A percentile compares a stretch with the other conserved stretches of the same genome.
Conservation (phyloP, 495 filamentous ascomycete species). For the Aspergillus haitiensis region DNA sequence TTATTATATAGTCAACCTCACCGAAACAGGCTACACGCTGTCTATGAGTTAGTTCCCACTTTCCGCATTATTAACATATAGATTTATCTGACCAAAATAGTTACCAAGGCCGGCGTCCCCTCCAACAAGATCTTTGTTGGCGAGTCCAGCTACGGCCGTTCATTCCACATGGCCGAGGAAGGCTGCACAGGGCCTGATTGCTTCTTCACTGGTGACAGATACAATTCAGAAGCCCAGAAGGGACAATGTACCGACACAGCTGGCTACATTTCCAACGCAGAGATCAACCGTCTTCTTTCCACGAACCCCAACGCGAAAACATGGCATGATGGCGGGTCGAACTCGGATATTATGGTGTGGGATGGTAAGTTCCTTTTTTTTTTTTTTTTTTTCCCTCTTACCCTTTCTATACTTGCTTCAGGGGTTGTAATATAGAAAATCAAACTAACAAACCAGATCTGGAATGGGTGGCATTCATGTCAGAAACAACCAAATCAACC, state of each 20-base stretch:
- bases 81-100: too few relatives aligned
- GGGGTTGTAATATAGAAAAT: too few relatives aligned
- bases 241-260: conserved; percentile 21
- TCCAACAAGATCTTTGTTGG: conserved; percentile 26
- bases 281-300: conserved; percentile 8
- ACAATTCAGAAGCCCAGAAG: not conserved
- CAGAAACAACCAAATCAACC: conserved; percentile 22
- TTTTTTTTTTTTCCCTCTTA: too few relatives aligned
- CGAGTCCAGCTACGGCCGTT: conserved; percentile 30
- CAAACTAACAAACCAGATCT: conserved; percentile 11
- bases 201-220: conserved; percentile 2
- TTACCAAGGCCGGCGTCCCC: conserved; percentile 52
- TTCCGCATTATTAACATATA: too few relatives aligned
- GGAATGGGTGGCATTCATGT: conserved; percentile 47
- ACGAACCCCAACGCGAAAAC: not conserved
- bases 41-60: conserved; percentile 28
- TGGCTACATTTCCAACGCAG: conserved; percentile 32
- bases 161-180: conserved; percentile 19
- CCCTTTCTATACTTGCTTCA: too few relatives aligned
- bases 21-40: conserved; percentile 40
- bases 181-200: not conserved
- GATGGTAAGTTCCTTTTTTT: too few relatives aligned
- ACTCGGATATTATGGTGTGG: conserved; percentile 39
- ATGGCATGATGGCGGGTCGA: conserved; percentile 14
- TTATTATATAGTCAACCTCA: conserved; percentile 33